Conservation (phyloP, 345 rosid species). For the Zanthoxylum bungeanum region DNA sequence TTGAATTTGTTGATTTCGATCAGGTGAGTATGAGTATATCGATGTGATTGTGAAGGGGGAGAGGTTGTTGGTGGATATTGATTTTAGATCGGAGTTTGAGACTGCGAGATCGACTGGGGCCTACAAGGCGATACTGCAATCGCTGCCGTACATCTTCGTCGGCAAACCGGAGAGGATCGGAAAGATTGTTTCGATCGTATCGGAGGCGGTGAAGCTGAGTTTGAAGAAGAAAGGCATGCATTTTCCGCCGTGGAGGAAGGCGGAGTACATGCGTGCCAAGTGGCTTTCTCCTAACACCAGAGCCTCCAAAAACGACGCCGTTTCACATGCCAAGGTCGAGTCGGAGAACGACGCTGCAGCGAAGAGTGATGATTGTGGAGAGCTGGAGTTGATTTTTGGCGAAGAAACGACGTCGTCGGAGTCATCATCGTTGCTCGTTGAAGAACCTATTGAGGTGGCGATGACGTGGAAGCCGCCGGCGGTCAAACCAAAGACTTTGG, state of each 20-base stretch:
- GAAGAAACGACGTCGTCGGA: slow-evolving; percentile 25
- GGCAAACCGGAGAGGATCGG: slow-evolving; percentile 81
- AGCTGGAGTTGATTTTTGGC: slow-evolving; percentile 65
- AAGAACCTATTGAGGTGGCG: slow-evolving; percentile 7
- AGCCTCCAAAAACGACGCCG: slow-evolving; percentile 18
- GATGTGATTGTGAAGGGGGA: slow-evolving; percentile 71
- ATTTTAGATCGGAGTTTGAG: slow-evolving; percentile 95
- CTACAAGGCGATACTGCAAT: slow-evolving; percentile 70
- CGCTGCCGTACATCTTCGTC: slow-evolving; percentile 76
- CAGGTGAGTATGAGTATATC: slow-evolving; percentile 92
- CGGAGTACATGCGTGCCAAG: slow-evolving; percentile 82
- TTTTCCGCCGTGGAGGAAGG: slow-evolving; percentile 91
- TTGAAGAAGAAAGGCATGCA: slow-evolving; percentile 94
- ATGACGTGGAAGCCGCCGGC: slow-evolving; percentile 57
- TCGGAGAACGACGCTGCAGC: slow-evolving; percentile 8
- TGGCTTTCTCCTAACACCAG: slow-evolving; percentile 72
- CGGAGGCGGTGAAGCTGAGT: slow-evolving; percentile 89
- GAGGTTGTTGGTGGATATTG: slow-evolving; percentile 71
- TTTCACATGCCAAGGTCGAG: slow-evolving; percentile 2
- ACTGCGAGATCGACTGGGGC: slow-evolving; percentile 75
- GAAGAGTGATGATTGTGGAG: slow-evolving; percentile 30
- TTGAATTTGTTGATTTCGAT: not conserved
- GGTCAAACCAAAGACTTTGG: slow-evolving; percentile 49
- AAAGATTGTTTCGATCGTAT: slow-evolving; percentile 68
- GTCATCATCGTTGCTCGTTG: not conserved